A percentile compares a stretch with the other conserved stretches of the same genome.
Evolutionary conservation across 352 stramenopile species (phyloP).

Genomic region (Phytophthora megakarya): DNA sequence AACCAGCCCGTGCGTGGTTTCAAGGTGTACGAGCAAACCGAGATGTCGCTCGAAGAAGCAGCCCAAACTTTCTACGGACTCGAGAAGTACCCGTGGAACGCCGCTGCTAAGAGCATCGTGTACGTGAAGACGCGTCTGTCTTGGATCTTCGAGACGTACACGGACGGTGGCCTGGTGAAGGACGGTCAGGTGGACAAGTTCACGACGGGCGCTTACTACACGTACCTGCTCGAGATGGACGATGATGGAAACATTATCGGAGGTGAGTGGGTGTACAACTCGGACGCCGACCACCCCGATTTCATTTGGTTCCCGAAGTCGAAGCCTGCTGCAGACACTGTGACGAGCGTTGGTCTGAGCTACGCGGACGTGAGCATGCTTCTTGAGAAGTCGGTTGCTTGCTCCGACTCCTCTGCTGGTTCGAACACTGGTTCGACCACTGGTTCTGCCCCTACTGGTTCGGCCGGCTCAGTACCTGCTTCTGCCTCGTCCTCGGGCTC

Average conservation of each 20-base stretch:
- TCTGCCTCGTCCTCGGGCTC: too few relatives aligned
- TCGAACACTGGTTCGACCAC: too few relatives aligned
- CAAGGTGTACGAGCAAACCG: constrained; percentile 30
- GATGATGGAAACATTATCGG: constrained; percentile 30
- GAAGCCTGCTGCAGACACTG: constrained; percentile 18
- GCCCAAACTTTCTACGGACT: constrained; percentile 33
- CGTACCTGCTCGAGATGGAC: constrained; percentile 38
- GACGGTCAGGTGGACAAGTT: constrained; percentile 16
- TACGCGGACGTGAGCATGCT: constrained; percentile 31
- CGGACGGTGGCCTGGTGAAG: constrained; percentile 29
- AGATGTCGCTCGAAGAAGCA: constrained; percentile 28
- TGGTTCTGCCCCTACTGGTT: too few relatives aligned
- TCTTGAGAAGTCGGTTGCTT: constrained; percentile 14
- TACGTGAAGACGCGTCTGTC: constrained; percentile 40
- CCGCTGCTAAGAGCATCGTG: constrained; percentile 30
- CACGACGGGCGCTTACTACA: constrained; percentile 30
- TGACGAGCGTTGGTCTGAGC: constrained; percentile 33
- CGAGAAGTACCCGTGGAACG: constrained; percentile 46
- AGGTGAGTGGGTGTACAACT: constrained; percentile 38
- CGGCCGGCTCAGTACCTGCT: too few relatives aligned
- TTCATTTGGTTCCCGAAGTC: constrained; percentile 34
- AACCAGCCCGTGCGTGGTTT: constrained; percentile 54
- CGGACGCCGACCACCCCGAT: constrained; percentile 33
- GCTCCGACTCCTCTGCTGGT: too few relatives aligned
- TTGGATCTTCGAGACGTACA: constrained; percentile 40